Conservation (phyloP, 2,329 filamentous ascomycete species). For the Hypoxylon sp. region DNA sequence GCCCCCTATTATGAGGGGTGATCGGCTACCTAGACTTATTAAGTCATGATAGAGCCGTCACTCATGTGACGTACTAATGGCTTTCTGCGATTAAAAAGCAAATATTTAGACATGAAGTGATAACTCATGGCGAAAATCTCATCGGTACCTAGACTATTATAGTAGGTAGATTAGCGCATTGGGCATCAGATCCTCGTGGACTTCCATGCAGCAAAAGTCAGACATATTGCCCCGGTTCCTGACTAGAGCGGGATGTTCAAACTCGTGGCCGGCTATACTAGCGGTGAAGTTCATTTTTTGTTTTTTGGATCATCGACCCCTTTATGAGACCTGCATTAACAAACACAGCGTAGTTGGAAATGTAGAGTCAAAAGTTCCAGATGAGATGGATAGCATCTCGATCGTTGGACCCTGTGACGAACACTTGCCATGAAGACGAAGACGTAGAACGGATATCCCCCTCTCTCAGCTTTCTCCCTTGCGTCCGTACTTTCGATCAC, state of each 20-base stretch:
- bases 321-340: constrained; percentile 17
- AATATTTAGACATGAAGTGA: background rate
- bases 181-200: background rate
- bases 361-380: background rate
- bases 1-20: background rate
- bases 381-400: constrained; percentile 13
- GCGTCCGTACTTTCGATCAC: constrained; percentile 22
- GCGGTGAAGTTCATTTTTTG: background rate
- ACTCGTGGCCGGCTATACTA: constrained; percentile 10
- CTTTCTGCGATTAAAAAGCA: no score
- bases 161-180: background rate
- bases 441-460: constrained; percentile 13
- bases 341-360: background rate
- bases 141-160: background rate
- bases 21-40: background rate
- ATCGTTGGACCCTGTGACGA: constrained; percentile 10
- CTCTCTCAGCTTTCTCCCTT: constrained; percentile 1
- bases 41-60: background rate
- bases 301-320: constrained; percentile 11
- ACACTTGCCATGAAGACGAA: constrained; percentile 11
- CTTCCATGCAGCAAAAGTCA: background rate
- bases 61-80: background rate
- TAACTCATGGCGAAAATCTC: background rate
- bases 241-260: constrained; percentile 2
- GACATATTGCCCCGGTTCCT: constrained; percentile 6